Conservation (phyloP, 2,329 filamentous ascomycete species). For the Ascochyta koolunga region DNA sequence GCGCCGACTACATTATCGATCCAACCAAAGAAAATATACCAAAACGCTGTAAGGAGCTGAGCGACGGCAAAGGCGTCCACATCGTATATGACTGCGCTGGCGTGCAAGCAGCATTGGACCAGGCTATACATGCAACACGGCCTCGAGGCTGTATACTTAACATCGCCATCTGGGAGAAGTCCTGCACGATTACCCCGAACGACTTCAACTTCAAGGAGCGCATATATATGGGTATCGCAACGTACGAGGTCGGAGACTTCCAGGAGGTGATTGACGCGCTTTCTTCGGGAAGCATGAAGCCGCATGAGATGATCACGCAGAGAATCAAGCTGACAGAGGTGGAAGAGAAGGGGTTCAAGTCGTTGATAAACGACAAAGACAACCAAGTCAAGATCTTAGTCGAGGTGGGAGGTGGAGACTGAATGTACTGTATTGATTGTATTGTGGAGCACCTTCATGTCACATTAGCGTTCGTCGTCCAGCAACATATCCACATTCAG, state of each 20-base stretch:
- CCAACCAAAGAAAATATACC: slow-evolving; percentile 58
- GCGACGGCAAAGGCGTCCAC: slow-evolving; percentile 55
- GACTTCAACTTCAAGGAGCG: slow-evolving; percentile 60
- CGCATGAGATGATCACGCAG: slow-evolving; percentile 57
- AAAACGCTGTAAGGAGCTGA: slow-evolving; percentile 51
- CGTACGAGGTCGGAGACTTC: slow-evolving; percentile 60
- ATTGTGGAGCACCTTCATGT: slow-evolving; percentile 12
- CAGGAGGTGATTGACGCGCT: slow-evolving; percentile 54
- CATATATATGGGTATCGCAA: slow-evolving; percentile 60
- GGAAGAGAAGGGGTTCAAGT: slow-evolving; percentile 55
- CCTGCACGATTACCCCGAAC: slow-evolving; percentile 57
- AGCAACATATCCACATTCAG: background rate
- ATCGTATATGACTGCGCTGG: slow-evolving; percentile 61
- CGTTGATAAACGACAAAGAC: slow-evolving; percentile 56
- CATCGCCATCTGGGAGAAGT: slow-evolving; percentile 63
- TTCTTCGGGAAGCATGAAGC: slow-evolving; percentile 51
- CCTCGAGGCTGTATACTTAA: slow-evolving; percentile 61
- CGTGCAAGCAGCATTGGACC: slow-evolving; percentile 58
- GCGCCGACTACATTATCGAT: slow-evolving; percentile 59
- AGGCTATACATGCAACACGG: slow-evolving; percentile 56
- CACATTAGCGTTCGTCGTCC: background rate
- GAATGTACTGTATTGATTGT: background rate
- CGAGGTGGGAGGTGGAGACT: slow-evolving; percentile 41
- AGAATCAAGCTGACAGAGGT: slow-evolving; percentile 54
- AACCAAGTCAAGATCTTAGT: slow-evolving; percentile 58